A percentile compares a stretch with the other conserved stretches of the same genome.
These are phyloP conservation scores for Primulina tabacum DNA, from an alignment of 257 asterid species.

Conservation along the genomic window DNA sequence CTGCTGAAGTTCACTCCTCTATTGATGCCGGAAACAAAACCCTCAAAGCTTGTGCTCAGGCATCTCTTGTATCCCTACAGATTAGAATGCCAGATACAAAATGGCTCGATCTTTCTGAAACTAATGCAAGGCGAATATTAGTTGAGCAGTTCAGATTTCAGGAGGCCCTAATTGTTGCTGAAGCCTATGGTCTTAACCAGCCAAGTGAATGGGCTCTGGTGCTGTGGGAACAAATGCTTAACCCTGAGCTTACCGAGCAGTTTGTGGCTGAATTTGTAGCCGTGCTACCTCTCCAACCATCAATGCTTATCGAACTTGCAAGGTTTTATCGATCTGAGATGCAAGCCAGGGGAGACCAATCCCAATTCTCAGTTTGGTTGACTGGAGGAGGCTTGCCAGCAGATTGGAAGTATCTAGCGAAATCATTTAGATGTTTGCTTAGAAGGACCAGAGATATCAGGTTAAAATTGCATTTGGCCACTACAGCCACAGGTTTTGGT, in stretches of 20 bases:
- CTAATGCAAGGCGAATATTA: conserved; percentile 80
- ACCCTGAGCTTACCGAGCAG: conserved; percentile 84
- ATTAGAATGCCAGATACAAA: conserved; percentile 93
- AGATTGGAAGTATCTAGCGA: conserved; percentile 84
- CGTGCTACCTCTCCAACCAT: conserved; percentile 86
- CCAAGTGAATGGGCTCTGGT: conserved; percentile 98
- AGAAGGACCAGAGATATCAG: conserved; percentile 74
- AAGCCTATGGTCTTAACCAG: conserved; percentile 93
- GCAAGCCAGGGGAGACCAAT: conserved; percentile 94
- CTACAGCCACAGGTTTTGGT: conserved; percentile 68
- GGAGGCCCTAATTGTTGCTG: conserved; percentile 95
- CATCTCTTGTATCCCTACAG: conserved; percentile 90
- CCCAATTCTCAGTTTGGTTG: conserved; percentile 92
- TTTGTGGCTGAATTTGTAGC: conserved; percentile 92
- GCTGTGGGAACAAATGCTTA: conserved; percentile 97
- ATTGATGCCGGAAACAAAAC: conserved; percentile 93
- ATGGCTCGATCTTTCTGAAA: conserved; percentile 83
- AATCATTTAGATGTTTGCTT: conserved; percentile 86
- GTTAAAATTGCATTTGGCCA: conserved; percentile 68
- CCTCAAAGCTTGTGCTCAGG: conserved; percentile 83
- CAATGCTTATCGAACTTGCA: conserved; percentile 92
- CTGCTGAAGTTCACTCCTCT: conserved; percentile 93
- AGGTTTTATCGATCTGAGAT: conserved; percentile 85
- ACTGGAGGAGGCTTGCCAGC: conserved; percentile 91
- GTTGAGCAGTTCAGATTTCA: conserved; percentile 90